Conservation (phyloP, 1,284 basidiomycete species). For the Neolentinus lepideus region DNA sequence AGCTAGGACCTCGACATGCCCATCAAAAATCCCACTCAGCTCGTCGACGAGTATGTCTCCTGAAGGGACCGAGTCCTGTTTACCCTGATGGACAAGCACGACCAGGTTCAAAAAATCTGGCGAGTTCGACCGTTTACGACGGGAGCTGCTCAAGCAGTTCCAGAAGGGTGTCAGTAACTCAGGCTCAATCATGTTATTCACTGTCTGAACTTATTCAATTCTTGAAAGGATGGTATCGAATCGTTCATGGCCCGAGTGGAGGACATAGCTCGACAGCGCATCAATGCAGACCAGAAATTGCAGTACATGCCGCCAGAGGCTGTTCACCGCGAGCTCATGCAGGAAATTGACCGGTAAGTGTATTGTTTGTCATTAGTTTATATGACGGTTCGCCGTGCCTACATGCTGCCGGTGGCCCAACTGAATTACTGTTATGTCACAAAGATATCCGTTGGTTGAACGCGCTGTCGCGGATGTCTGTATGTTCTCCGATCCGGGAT, state of each 20-base stretch:
- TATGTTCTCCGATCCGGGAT: constrained; percentile 41
- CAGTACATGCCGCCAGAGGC: constrained; percentile 45
- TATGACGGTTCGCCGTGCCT: background rate
- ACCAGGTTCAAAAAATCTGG: constrained; percentile 72
- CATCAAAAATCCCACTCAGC: constrained; percentile 45
- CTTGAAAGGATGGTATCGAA: constrained; percentile 39
- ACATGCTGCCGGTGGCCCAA: constrained; percentile 7
- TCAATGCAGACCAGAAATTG: constrained; percentile 47
- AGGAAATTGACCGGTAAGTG: constrained; percentile 61
- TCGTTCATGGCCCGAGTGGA: constrained; percentile 50
- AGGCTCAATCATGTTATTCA: background rate
- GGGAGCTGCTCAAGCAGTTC: constrained; percentile 58
- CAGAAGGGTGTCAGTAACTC: constrained; percentile 47
- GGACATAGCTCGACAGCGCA: constrained; percentile 49
- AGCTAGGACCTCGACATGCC: constrained; percentile 19
- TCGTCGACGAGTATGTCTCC: constrained; percentile 50
- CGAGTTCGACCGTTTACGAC: constrained; percentile 67
- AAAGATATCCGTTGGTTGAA: constrained; percentile 51
- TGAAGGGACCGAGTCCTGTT: background rate
- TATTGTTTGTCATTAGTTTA: background rate
- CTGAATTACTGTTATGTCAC: background rate
- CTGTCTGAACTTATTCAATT: constrained; percentile 6
- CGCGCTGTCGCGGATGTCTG: constrained; percentile 51
- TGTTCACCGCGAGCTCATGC: constrained; percentile 53
- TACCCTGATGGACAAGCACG: background rate